Conservation (phyloP, 2,329 filamentous ascomycete genomes). For the Sporothrix euskadiensis region DNA sequence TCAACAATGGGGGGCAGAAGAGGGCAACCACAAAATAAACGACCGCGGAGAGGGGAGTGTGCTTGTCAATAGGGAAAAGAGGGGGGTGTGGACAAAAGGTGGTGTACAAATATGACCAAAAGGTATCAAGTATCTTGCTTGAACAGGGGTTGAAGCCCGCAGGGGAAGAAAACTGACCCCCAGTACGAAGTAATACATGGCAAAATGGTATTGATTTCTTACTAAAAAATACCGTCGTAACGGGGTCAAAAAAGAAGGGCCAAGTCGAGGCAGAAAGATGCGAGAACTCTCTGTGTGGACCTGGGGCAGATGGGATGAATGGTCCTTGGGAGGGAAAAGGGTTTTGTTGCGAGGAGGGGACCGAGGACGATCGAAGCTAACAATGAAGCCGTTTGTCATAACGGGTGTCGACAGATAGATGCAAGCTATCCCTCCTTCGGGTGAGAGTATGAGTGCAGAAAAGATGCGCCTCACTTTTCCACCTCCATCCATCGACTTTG, state of each 20-base stretch:
- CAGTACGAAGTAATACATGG: not conserved
- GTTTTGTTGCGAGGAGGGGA: constrained; percentile 13
- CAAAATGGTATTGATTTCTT: not conserved
- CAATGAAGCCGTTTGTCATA: constrained; percentile 25
- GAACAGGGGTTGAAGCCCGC: constrained; percentile 20
- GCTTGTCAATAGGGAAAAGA: not conserved
- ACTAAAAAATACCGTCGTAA: not conserved
- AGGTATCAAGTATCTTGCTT: constrained; percentile 8
- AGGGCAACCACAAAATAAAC: not conserved
- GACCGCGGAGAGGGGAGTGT: constrained; percentile 1
- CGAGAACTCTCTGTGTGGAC: not conserved
- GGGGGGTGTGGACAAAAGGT: constrained; percentile 16
- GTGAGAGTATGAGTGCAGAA: constrained; percentile 4
- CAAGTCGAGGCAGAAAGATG: not conserved
- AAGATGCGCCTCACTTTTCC: not conserved
- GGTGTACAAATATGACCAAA: constrained; percentile 17
- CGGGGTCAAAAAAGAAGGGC: not conserved
- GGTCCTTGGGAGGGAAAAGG: not conserved
- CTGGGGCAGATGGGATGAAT: constrained; percentile 13
- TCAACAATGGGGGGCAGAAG: constrained; percentile 2
- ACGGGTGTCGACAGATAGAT: constrained; percentile 7
- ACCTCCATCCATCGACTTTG: not conserved
- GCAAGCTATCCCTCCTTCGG: not conserved
- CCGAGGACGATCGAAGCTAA: constrained; percentile 15
- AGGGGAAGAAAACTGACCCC: not conserved